These are phyloP conservation scores for Leccinum pellstonianum DNA, from an alignment of 768 basidiomycete genomes.

Conservation along the genomic window DNA sequence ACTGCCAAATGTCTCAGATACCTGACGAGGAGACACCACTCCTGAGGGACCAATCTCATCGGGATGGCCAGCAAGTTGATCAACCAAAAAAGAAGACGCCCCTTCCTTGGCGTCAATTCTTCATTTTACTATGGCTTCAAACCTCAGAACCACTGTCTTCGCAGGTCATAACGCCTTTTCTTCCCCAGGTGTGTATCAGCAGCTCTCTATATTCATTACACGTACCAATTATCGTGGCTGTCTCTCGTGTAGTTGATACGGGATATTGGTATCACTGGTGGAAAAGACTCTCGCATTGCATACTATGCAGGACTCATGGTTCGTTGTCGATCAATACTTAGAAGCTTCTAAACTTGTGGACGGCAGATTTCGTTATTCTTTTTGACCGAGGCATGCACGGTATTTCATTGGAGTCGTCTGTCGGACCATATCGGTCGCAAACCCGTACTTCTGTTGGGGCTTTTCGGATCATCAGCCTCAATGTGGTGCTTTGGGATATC, in stretches of 20 bases:
- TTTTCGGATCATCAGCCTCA: constrained; percentile 44
- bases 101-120: constrained; percentile 68
- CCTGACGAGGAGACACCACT: constrained; percentile 64
- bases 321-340: constrained; percentile 12
- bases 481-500: constrained; percentile 51
- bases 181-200: constrained; percentile 53
- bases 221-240: not conserved
- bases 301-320: constrained; percentile 52
- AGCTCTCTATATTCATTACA: not conserved
- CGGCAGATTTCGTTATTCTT: constrained; percentile 48
- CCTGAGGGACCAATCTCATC: constrained; percentile 29
- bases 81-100: constrained; percentile 43
- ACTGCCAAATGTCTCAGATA: constrained; percentile 9
- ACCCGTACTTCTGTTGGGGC: constrained; percentile 45
- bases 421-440: constrained; percentile 51
- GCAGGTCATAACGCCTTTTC: constrained; percentile 73
- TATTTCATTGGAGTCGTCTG: constrained; percentile 48
- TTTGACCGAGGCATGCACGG: constrained; percentile 46
- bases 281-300: constrained; percentile 44
- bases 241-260: constrained; percentile 23
- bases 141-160: constrained; percentile 73
- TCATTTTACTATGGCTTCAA: constrained; percentile 66
- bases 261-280: constrained; percentile 38
- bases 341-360: not conserved
- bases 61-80: constrained; percentile 10